Conservation (phyloP, 2,329 filamentous ascomycete species). For the Ophiostoma tasmaniense region DNA sequence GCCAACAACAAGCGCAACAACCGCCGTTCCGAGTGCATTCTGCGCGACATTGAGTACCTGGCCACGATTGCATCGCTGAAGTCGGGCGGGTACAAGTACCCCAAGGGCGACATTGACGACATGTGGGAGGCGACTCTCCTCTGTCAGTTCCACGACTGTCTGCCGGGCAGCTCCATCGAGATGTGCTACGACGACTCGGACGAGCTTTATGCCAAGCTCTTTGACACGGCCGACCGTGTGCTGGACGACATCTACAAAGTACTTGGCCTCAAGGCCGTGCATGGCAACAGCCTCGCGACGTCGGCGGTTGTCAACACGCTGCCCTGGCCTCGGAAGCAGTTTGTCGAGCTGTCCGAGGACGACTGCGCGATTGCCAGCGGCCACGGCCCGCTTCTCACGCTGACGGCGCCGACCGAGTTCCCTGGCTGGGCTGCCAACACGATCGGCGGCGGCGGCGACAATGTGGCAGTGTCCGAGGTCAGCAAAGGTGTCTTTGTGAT, state of each 20-base stretch:
- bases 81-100: slow-evolving; percentile 68
- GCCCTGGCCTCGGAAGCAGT: slow-evolving; percentile 71
- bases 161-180: slow-evolving; percentile 89
- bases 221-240: slow-evolving; percentile 64
- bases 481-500: slow-evolving; percentile 62
- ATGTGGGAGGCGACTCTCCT: slow-evolving; percentile 93
- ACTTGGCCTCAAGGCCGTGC: slow-evolving; percentile 55
- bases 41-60: slow-evolving; percentile 81
- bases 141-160: slow-evolving; percentile 95
- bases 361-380: slow-evolving; percentile 49
- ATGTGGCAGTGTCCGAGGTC: not conserved
- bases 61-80: slow-evolving; percentile 77
- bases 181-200: slow-evolving; percentile 98
- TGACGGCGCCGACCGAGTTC: slow-evolving; percentile 24
- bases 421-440: not conserved
- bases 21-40: slow-evolving; percentile 70
- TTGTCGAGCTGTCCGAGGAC: slow-evolving; percentile 54
- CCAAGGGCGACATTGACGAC: slow-evolving; percentile 83
- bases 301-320: slow-evolving; percentile 60
- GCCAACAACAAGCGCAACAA: slow-evolving; percentile 97
- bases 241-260: slow-evolving; percentile 60
- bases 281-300: slow-evolving; percentile 29
- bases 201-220: slow-evolving; percentile 75
- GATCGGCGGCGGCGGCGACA: not conserved
- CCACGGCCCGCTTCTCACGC: slow-evolving; percentile 42